A percentile compares a stretch with the other conserved stretches of the same genome.
Evolutionary conservation across 2,329 filamentous ascomycete genomes (phyloP).

Genomic region (Trichoderma brevicompactum): DNA sequence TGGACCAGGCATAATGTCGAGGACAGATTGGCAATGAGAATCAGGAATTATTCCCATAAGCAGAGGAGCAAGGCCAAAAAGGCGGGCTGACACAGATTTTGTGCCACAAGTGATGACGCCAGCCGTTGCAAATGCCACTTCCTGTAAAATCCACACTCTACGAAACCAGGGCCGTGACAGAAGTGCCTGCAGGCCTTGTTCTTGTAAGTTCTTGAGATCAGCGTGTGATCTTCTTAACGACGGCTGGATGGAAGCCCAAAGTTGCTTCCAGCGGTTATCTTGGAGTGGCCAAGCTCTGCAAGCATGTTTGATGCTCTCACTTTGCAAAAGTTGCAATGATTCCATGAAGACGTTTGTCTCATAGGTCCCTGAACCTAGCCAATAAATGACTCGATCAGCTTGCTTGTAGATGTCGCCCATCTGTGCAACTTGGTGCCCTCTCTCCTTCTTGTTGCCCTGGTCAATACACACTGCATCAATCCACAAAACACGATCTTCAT

Average conservation of each 20-base stretch:
- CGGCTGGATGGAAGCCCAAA: not conserved
- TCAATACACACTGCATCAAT: constrained; percentile 22
- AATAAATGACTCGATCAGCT: constrained; percentile 25
- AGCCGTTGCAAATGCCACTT: not conserved
- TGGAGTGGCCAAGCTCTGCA: not conserved
- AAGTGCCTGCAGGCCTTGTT: not conserved
- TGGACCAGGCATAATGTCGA: constrained; percentile 12
- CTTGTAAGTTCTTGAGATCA: fast-evolving
- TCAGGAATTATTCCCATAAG: not conserved
- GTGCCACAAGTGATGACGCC: not conserved
- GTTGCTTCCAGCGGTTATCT: not conserved
- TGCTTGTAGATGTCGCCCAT: constrained; percentile 28
- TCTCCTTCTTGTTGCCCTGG: constrained; percentile 17
- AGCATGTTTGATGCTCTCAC: not conserved
- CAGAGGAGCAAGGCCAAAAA: not conserved
- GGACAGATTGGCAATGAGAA: not conserved
- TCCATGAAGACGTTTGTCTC: constrained; percentile 18
- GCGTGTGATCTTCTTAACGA: fast-evolving
- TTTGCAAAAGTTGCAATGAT: constrained; percentile 7
- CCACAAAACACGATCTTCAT: constrained; percentile 10
- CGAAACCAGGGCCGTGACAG: not conserved
- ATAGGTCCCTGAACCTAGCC: not conserved
- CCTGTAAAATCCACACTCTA: constrained; percentile 12
- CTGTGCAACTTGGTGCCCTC: constrained; percentile 28
- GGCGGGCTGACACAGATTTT: not conserved